A percentile compares a stretch with the other conserved stretches of the same genome.
phyloP scores from a whole-genome alignment of 2,329 filamentous ascomycete genomes.

The Chaetomium olivaceum region DNA sequence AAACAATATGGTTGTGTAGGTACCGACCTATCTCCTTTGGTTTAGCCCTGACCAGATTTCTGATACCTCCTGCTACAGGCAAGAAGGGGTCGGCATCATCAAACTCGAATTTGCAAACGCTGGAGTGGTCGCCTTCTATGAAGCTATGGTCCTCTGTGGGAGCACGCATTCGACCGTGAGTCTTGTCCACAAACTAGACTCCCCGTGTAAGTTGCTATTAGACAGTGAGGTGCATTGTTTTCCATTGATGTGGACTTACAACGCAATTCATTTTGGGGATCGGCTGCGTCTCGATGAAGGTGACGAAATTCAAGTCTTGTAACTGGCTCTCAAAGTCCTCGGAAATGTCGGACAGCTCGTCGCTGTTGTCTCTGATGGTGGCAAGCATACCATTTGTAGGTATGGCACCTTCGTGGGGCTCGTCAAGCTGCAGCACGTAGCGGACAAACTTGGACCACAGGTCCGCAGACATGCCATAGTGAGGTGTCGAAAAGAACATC shows the following conservation, averaged over 20 bases:
- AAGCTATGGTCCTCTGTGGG: neutral
- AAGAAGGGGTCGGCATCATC: neutral
- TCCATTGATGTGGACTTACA: neutral
- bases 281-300: neutral
- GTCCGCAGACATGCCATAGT: neutral
- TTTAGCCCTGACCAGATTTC: neutral
- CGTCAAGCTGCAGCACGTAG: neutral
- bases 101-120: neutral
- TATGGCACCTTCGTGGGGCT: neutral
- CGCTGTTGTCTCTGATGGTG: neutral
- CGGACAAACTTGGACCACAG: neutral
- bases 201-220: neutral
- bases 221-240: neutral
- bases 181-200: neutral
- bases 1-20: neutral
- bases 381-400: neutral
- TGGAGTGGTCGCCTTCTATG: neutral
- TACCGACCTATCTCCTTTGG: neutral
- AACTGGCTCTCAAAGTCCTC: neutral
- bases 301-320: neutral
- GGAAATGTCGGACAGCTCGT: neutral
- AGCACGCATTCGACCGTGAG: neutral
- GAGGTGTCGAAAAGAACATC: neutral
- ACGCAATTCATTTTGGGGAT: neutral
- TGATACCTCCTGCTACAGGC: neutral